Percentiles rank a stretch among this genome's conserved stretches.
phyloP scores from a whole-genome alignment of 768 basidiomycete genomes.

The Boletellus sp. region DNA sequence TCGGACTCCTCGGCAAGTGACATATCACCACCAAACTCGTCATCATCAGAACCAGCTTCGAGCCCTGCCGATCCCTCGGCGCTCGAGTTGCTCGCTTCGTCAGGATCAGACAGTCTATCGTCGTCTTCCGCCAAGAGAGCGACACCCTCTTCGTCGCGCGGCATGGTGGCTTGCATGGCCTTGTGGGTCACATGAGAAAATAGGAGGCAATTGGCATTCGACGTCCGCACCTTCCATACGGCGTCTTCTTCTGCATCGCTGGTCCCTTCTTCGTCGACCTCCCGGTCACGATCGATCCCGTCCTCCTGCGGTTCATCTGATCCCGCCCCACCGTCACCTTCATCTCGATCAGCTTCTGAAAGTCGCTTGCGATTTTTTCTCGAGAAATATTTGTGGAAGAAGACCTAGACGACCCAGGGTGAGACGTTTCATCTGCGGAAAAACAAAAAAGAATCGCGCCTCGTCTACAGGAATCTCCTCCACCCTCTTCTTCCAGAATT shows the following conservation, averaged over 20 bases:
- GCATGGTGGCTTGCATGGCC: constrained; percentile 91
- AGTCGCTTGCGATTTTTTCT: constrained; percentile 58
- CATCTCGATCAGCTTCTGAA: constrained; percentile 39
- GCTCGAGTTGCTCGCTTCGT: constrained; percentile 31
- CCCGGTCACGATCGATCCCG: constrained; percentile 24
- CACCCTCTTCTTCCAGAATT: constrained; percentile 65
- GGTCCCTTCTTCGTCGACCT: constrained; percentile 38
- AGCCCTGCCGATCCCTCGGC: constrained; percentile 32
- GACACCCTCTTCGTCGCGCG: constrained; percentile 50
- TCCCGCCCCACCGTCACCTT: constrained; percentile 20
- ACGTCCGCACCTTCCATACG: constrained; percentile 76
- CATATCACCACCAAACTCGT: constrained; percentile 41
- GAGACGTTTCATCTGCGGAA: not conserved
- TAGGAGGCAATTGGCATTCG: not conserved
- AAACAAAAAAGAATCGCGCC: constrained; percentile 35
- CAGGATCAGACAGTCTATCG: constrained; percentile 21
- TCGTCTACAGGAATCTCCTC: constrained; percentile 86
- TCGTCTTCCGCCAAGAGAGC: constrained; percentile 38
- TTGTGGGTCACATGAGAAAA: constrained; percentile 27
- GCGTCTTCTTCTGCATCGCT: constrained; percentile 62
- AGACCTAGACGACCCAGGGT: constrained; percentile 47
- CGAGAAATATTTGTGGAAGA: constrained; percentile 89
- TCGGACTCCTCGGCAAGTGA: constrained; percentile 65
- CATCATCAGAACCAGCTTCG: constrained; percentile 26
- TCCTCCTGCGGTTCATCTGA: constrained; percentile 24